These are phyloP conservation scores for Amorphotheca resinae DNA, from an alignment of 495 filamentous ascomycete genomes.

Conservation along the genomic window DNA sequence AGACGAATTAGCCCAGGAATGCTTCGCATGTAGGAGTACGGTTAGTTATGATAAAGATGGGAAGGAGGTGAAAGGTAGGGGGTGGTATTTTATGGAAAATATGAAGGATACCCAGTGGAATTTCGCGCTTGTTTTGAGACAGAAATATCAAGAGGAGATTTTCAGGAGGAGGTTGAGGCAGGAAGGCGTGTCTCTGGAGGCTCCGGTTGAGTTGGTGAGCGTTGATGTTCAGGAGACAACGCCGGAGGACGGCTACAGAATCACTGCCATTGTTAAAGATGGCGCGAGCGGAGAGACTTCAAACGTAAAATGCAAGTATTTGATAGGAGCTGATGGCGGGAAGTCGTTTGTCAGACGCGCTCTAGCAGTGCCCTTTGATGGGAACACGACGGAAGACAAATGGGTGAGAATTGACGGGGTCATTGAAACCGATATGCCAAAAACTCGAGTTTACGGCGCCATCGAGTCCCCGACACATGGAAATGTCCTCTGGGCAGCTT, in stretches of 20 bases:
- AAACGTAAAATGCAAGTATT: constrained; percentile 27
- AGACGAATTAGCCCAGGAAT: constrained; percentile 34
- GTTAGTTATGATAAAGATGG: constrained; percentile 35
- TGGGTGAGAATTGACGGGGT: constrained; percentile 39
- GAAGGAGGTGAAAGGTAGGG: constrained; percentile 24
- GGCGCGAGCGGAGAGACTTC: constrained; percentile 10
- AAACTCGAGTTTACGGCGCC: constrained; percentile 30
- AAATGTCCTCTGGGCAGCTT: constrained; percentile 36
- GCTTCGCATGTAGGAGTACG: constrained; percentile 36
- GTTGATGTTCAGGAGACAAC: constrained; percentile 22
- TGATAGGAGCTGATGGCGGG: constrained; percentile 37
- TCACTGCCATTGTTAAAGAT: constrained; percentile 20
- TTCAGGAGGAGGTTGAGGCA: constrained; percentile 23
- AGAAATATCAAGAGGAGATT: constrained; percentile 32
- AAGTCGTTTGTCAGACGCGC: constrained; percentile 30
- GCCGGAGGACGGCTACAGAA: constrained; percentile 16
- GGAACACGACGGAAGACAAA: constrained; percentile 30
- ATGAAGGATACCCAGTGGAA: constrained; percentile 32
- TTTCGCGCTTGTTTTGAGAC: constrained; percentile 29
- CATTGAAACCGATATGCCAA: constrained; percentile 39
- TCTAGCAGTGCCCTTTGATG: constrained; percentile 32
- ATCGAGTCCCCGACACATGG: constrained; percentile 40
- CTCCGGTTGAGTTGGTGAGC: constrained; percentile 20
- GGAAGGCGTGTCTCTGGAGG: constrained; percentile 19
- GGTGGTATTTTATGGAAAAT: constrained; percentile 27